A percentile compares a stretch with the other conserved stretches of the same genome.
These are phyloP conservation scores for Cadophora sp. DNA, from an alignment of 2,329 filamentous ascomycete species.

Conservation along the genomic window DNA sequence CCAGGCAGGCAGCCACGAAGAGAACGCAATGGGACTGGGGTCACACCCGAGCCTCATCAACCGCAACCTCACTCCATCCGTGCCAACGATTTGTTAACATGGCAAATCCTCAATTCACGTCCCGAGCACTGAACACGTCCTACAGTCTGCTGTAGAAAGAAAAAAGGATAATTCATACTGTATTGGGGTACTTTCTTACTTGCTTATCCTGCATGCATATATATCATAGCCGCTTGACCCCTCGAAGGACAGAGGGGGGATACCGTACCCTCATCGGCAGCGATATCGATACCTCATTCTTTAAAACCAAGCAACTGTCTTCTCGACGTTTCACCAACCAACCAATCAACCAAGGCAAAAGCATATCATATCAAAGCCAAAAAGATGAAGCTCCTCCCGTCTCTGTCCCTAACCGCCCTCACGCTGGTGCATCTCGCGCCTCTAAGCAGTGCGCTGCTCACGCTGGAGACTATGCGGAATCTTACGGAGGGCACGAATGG, in stretches of 20 bases:
- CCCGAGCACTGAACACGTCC: too few species aligned
- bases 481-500: conserved; percentile 32
- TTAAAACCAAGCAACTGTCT: too few species aligned
- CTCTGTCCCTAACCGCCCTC: background rate
- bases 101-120: too few species aligned
- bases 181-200: too few species aligned
- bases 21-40: background rate
- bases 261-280: too few species aligned
- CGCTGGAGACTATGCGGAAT: conserved; percentile 34
- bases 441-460: conserved; percentile 29
- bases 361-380: background rate
- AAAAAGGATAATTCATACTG: too few species aligned
- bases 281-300: too few species aligned
- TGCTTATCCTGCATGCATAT: too few species aligned
- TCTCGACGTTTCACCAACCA: too few species aligned
- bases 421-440: background rate
- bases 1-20: conserved; percentile 21
- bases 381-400: conserved; percentile 12
- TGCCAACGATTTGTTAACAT: background rate
- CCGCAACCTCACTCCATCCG: background rate
- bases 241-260: too few species aligned
- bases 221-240: too few species aligned
- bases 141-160: too few species aligned
- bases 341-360: background rate
- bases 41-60: background rate